Evolutionary conservation across 192 early-diverging fungal species (phyloP), one percentile per base, ranked within the genome.

Genomic region (Coemansia sp.): DNA sequence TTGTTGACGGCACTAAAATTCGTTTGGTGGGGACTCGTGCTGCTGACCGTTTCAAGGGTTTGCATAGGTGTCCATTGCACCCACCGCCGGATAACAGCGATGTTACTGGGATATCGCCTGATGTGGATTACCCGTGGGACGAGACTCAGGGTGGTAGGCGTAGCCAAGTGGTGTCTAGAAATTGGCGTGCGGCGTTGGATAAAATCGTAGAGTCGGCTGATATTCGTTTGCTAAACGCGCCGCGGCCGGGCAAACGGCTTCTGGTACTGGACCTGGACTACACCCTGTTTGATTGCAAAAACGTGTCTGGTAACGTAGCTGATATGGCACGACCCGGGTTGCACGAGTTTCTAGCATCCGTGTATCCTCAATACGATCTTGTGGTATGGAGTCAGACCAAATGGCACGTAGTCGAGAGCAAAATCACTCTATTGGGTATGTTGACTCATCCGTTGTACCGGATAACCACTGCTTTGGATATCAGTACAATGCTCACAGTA

Each of bases 311-410:
- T 34, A 79, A 86, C 42, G 77, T 89, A 20, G 64, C 84, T 7
- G 83, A 87, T 7, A 85, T 92, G 60, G 84, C 85, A 59, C 77
- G 88, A 20, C 88, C 88, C 1, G 88, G 88, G 11, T 57, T 87
- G 69, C 86, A 89, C 71, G 83, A 83, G 63, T 87, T 86, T 73
- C 68, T 89, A 68, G 70, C 89, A 0, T 86, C 87, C 0, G 72
- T 85, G 0, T 89, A 89, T 65, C 85, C 85, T 40, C 75, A 87
- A 65, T 92, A 90, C 59, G 91, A 91, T 63, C 78, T 91, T 59
- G 86, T 90, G 7, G 86, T 92, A 51, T 92, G 91, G 91, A 88
- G 88, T 64, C 91, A 92, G 68, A 92, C 91, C 0, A 77, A 76
- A 30, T 90, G 89, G 89, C 84, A 80, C 38, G 86, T 84, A 14